A percentile compares a stretch with the other conserved stretches of the same genome.
Evolutionary conservation across 1,284 basidiomycete genomes (phyloP).

Genomic region (Melampsora americana): DNA sequence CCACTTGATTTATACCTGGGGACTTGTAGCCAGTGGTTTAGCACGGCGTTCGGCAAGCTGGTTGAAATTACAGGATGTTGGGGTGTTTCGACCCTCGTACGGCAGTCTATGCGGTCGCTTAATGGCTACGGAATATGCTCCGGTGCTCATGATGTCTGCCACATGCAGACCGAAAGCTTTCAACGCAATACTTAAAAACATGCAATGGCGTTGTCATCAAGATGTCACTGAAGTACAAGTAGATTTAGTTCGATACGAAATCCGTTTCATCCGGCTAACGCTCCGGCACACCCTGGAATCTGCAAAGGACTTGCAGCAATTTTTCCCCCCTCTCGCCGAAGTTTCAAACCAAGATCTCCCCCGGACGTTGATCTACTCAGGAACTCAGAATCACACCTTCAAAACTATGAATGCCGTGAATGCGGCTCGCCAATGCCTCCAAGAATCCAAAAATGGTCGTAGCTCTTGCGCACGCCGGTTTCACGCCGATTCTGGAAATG

Average conservation of each 20-base stretch:
- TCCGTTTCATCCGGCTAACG: background rate
- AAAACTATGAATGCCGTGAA: background rate
- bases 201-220: background rate
- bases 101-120: background rate
- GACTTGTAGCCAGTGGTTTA: background rate
- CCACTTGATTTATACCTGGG: background rate
- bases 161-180: constrained; percentile 12
- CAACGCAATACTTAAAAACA: constrained; percentile 6
- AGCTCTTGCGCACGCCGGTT: background rate
- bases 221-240: no score
- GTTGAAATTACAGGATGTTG: background rate
- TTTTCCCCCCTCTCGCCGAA: background rate
- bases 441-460: background rate
- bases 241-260: constrained; percentile 4
- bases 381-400: background rate
- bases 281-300: background rate
- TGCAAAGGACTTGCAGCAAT: background rate
- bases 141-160: constrained; percentile 4
- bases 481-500: background rate
- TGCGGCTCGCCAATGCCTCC: background rate
- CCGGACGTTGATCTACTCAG: constrained; percentile 1
- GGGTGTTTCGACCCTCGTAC: constrained; percentile 1
- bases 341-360: background rate
- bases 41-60: no score
- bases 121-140: background rate